phyloP scores from a whole-genome alignment of 257 asterid species.

The Ilex aquifolium region DNA sequence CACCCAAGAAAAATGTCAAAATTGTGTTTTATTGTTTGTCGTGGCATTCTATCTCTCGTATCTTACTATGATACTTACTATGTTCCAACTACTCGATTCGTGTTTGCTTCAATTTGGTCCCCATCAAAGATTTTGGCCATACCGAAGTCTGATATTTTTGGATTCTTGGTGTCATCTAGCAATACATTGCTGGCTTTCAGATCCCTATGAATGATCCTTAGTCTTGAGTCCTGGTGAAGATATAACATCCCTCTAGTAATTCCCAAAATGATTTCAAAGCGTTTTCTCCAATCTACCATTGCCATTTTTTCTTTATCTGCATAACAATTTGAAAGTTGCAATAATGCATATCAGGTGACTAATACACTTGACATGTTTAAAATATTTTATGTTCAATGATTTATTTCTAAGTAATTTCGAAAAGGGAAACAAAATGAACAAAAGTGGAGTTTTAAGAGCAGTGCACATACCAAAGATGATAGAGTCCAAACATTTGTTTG shows the following conservation, averaged over 20 bases:
- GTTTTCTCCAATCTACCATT: slow-evolving; percentile 22
- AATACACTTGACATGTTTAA: not conserved
- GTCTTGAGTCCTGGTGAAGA: slow-evolving; percentile 31
- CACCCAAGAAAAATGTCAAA: too few species aligned
- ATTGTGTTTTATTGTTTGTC: too few species aligned
- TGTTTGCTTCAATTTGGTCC: slow-evolving; percentile 20
- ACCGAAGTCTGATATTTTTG: slow-evolving; percentile 42
- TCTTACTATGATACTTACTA: too few species aligned
- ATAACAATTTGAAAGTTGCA: too few species aligned
- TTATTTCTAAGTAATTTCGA: too few species aligned
- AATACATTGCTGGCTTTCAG: slow-evolving; percentile 33
- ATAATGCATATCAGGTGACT: not conserved
- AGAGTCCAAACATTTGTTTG: slow-evolving; percentile 27
- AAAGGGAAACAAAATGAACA: not conserved
- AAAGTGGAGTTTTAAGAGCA: not conserved
- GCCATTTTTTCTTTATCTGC: too few species aligned
- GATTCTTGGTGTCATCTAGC: slow-evolving; percentile 22
- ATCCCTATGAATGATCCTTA: slow-evolving; percentile 33
- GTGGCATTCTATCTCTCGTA: too few species aligned
- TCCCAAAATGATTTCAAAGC: slow-evolving; percentile 20
- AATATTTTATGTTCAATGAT: too few species aligned
- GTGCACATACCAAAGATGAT: slow-evolving; percentile 24
- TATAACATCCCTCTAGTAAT: slow-evolving; percentile 30
- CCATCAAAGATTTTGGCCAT: slow-evolving; percentile 30
- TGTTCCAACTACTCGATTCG: too few species aligned